Evolutionary conservation across 1,139 yeast genomes (phyloP), one percentile per base, ranked within the genome.

Genomic region (Lodderomyces metapsilosis): DNA sequence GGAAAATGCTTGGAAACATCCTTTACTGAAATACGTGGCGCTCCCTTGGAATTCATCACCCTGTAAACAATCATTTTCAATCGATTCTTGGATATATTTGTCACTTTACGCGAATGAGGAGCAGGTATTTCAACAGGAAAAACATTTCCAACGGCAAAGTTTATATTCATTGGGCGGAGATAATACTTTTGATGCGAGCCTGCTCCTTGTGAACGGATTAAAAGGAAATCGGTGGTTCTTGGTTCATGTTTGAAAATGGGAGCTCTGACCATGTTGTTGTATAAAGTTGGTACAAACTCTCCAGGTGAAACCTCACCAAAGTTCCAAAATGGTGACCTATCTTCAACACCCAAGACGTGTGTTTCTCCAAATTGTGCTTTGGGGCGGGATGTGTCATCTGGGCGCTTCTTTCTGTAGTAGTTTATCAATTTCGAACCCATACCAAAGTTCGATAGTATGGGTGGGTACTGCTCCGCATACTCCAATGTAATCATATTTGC

Each of bases 291-390:
- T 2, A 91, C 97, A 45, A 88, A 80, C 52, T 85, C 88, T 3
- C 98, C 99, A 2, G 91, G 88, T 39, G 89, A 96, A 11, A 94
- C 98, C 63, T 86, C 87, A 2, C 99, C 99, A 68, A 89, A 94
- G 59, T 91, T 92, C 98, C 98, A 94, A 58, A 92, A 94, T 10
- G 99, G 98, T 10, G 96, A 87, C 52, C 95, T 76, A 62, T 94
- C 99, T 57, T 89, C 96, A 1, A 88, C 88, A 13, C 97, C 97
- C 33, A 94, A 70, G 2, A 94, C 96, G 62, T 88, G 95, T 0
- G 98, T 92, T 61, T 94, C 99, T 40, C 99, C 99, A 34, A 89
- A 74, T 1, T 88, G 80, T 8, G 91, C 74, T 54, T 91, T 91
- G 0, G 98, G 98, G 48, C 98, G 78, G 4, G 86, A 74, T 5